A percentile compares a stretch with the other conserved stretches of the same genome.
Conservation (phyloP, 208 protist genomes). For the Leishmania guyanensis region DNA sequence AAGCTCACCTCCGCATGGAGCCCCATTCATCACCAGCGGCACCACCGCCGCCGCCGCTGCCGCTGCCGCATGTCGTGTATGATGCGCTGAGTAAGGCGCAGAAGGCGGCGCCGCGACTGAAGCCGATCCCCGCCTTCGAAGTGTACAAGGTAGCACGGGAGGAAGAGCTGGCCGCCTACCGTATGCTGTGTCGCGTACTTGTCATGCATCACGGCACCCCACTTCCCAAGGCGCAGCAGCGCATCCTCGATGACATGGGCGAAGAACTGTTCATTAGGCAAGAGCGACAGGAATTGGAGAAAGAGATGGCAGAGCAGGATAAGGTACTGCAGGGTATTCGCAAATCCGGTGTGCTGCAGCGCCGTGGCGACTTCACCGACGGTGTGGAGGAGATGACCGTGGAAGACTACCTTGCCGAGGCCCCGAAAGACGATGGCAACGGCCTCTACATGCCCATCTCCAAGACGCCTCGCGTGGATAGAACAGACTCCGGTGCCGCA, state of each 20-base stretch:
- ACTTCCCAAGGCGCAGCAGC: conserved; percentile 49
- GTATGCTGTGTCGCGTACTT: conserved; percentile 76
- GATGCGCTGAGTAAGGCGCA: conserved; percentile 51
- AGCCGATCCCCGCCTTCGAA: conserved; percentile 60
- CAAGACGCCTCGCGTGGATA: conserved; percentile 42
- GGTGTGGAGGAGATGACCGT: conserved; percentile 81
- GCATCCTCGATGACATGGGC: conserved; percentile 77
- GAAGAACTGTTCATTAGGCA: conserved; percentile 45
- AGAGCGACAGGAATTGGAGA: conserved; percentile 47
- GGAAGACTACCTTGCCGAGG: conserved; percentile 24
- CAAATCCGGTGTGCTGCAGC: conserved; percentile 50
- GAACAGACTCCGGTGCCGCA: background rate
- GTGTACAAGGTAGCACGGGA: conserved; percentile 83
- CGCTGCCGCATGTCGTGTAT: conserved; percentile 48
- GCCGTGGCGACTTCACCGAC: conserved; percentile 79
- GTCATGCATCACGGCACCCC: conserved; percentile 65
- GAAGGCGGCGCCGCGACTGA: conserved; percentile 29
- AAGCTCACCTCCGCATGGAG: conserved; percentile 7
- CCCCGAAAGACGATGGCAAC: conserved; percentile 46
- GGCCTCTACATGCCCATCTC: conserved; percentile 16
- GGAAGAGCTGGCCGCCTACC: conserved; percentile 79
- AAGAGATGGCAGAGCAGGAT: conserved; percentile 51
- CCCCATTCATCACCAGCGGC: background rate
- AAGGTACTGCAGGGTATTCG: conserved; percentile 52
- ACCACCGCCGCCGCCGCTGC: background rate